Evolutionary conservation across 306 rosid species (phyloP).

Genomic region (Hippophae rhamnoides): DNA sequence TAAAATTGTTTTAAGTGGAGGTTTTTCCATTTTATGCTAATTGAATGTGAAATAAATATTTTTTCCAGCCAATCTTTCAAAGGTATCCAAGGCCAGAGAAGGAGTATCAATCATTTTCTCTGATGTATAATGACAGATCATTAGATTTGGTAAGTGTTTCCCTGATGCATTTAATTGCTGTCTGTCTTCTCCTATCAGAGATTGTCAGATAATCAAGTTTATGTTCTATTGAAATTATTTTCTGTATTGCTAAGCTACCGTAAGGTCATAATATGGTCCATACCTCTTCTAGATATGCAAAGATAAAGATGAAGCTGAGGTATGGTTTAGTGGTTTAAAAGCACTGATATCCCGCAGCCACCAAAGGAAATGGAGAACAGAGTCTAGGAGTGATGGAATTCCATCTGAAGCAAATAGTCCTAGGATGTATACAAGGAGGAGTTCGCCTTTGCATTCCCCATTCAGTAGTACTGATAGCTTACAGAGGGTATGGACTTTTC

Average conservation of each 20-base stretch:
- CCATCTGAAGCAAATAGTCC: constrained; percentile 98
- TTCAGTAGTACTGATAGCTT: constrained; percentile 92
- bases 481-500: constrained; percentile 58
- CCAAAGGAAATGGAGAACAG: constrained; percentile 90
- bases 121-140: constrained; percentile 89
- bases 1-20: constrained; percentile 14
- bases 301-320: constrained; percentile 99
- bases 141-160: constrained; percentile 65
- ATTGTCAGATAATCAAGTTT: not conserved
- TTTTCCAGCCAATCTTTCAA: constrained; percentile 94
- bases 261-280: constrained; percentile 25
- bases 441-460: constrained; percentile 90
- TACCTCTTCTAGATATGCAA: constrained; percentile 74
- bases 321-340: constrained; percentile 97
- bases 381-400: constrained; percentile 94
- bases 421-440: constrained; percentile 84
- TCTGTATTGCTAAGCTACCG: constrained; percentile 14
- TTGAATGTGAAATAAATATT: constrained; percentile 14
- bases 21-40: constrained; percentile 35
- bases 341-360: constrained; percentile 84
- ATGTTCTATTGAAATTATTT: not conserved
- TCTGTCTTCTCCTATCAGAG: not conserved
- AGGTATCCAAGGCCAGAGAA: constrained; percentile 98
- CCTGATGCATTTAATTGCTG: constrained; percentile 14
- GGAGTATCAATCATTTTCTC: constrained; percentile 97